phyloP scores from a whole-genome alignment of 371 early-diverging fungal species.

The Neoconidiobolus thromboides region DNA sequence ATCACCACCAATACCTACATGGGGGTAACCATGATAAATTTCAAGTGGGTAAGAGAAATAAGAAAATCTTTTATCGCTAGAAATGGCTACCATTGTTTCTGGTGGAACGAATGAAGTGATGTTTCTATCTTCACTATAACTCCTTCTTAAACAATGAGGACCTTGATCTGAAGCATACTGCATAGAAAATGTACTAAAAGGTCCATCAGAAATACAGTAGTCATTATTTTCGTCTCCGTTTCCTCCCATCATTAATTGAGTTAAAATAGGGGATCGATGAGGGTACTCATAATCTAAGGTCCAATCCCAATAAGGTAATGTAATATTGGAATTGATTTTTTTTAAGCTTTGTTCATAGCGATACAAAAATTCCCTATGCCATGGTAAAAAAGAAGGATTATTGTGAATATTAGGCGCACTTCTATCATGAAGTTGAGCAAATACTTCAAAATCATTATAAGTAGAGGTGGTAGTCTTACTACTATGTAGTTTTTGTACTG shows the following conservation, averaged over 20 bases:
- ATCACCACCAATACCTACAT: not conserved
- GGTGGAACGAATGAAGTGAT: not conserved
- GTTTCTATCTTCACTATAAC: not conserved
- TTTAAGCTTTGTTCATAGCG: not conserved
- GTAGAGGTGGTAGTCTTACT: not conserved
- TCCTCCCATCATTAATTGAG: not conserved
- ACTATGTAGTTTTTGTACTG: not conserved
- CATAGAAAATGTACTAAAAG: not conserved
- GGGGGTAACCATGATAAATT: not conserved
- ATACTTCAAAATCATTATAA: not conserved
- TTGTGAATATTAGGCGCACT: not conserved
- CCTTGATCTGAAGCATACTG: not conserved
- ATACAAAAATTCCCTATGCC: slow-evolving; percentile 1
- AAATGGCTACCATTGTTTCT: not conserved
- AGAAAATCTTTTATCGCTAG: not conserved
- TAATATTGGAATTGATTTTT: slow-evolving; percentile 5
- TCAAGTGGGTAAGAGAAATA: not conserved
- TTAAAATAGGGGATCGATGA: not conserved
- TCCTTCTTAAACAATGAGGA: not conserved
- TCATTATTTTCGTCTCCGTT: not conserved
- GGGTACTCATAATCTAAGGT: not conserved
- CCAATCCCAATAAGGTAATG: slow-evolving; percentile 7
- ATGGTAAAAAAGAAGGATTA: not conserved
- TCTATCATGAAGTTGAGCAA: not conserved
- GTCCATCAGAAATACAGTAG: not conserved